Evolutionary conservation across 75 land plant species (phyloP).

Genomic region (Chamaecyparis obtusa): DNA sequence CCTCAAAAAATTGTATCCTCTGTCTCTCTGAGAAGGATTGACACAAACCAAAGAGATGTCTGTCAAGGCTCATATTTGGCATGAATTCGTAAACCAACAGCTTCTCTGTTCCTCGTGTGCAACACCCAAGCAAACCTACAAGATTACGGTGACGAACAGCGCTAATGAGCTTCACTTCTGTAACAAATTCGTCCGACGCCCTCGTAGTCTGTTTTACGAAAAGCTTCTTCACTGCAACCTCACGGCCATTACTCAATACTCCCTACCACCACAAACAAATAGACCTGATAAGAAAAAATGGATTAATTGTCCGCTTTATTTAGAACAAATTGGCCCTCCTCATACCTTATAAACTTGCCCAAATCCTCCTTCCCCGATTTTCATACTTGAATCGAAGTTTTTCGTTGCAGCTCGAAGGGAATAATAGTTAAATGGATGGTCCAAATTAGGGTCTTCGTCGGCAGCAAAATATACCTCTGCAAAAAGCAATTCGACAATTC

Average conservation of each 20-base stretch:
- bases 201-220: not conserved
- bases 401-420: not conserved
- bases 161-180: conserved; percentile 18
- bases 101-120: conserved; percentile 11
- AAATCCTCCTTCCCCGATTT: conserved; percentile 14
- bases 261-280: not conserved
- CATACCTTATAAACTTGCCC: conserved; percentile 21
- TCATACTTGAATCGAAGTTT: not conserved
- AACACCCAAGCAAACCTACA: conserved; percentile 19
- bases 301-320: not conserved
- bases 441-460: not conserved
- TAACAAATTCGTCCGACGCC: conserved; percentile 15
- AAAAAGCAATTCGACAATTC: no score
- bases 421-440: not conserved
- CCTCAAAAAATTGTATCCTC: no score
- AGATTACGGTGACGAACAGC: conserved; percentile 19
- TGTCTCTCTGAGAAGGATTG: not conserved
- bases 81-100: conserved; percentile 23
- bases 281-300: not conserved
- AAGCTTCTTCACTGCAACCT: conserved; percentile 19
- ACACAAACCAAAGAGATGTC: conserved; percentile 4
- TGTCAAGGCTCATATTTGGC: conserved; percentile 11
- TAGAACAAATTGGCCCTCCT: not conserved
- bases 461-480: not conserved
- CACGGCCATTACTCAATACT: not conserved